Evolutionary conservation across 2,329 filamentous ascomycete species (phyloP).

Genomic region (Clonostachys rosea): DNA sequence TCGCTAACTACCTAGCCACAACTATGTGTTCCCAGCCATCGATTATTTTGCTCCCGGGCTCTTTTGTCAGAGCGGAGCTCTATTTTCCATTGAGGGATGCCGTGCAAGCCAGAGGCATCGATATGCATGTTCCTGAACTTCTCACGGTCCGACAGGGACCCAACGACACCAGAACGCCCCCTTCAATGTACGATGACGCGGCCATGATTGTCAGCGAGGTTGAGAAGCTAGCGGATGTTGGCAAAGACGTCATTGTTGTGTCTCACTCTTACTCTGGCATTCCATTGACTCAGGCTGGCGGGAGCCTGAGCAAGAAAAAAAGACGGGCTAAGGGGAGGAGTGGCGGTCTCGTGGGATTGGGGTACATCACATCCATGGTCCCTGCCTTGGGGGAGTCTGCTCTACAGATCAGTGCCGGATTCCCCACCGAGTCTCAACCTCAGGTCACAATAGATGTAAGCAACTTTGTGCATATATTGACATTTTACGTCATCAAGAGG

Average conservation of each 20-base stretch:
- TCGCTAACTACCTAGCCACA: too few relatives aligned
- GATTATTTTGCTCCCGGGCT: not conserved
- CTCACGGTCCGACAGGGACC: not conserved
- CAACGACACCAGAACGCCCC: not conserved
- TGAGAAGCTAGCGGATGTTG: constrained; percentile 22
- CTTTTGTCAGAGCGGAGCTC: not conserved
- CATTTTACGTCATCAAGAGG: too few relatives aligned
- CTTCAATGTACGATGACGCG: constrained; percentile 26
- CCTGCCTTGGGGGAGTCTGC: not conserved
- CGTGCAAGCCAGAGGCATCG: not conserved
- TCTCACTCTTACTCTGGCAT: constrained; percentile 2
- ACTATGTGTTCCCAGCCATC: not conserved
- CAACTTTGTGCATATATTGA: too few relatives aligned
- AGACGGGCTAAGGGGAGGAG: constrained; percentile 23
- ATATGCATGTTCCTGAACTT: not conserved
- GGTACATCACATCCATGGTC: constrained; percentile 17
- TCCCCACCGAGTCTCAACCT: too few relatives aligned
- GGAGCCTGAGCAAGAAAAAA: constrained; percentile 23
- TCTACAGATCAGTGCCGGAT: too few relatives aligned
- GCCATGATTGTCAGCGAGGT: constrained; percentile 21
- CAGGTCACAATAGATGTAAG: too few relatives aligned
- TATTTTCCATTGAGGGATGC: not conserved
- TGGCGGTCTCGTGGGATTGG: constrained; percentile 26
- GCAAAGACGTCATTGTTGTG: constrained; percentile 3
- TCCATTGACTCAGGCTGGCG: constrained; percentile 15